Percentiles rank a stretch among this genome's conserved stretches.
Conservation (phyloP, 192 early-diverging fungal species). For the Backusella westeae region DNA sequence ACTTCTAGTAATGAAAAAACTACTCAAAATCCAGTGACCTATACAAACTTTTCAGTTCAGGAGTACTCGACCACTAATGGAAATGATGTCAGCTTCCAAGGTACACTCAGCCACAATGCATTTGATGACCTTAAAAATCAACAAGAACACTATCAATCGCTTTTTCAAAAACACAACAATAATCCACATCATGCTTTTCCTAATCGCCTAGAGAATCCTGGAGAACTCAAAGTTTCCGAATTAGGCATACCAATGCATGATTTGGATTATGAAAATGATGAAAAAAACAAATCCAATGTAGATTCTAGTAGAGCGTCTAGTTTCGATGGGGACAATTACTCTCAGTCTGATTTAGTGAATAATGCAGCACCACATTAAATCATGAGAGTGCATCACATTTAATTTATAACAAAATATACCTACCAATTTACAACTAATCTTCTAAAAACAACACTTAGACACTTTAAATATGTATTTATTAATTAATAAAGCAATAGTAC, state of each 20-base stretch:
- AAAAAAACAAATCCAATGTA: not conserved
- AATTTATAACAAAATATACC: not conserved
- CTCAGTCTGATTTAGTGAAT: not conserved
- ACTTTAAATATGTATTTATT: not conserved
- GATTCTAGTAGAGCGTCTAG: not conserved
- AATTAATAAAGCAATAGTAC: not conserved
- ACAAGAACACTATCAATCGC: slow-evolving; percentile 1
- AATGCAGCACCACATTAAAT: not conserved
- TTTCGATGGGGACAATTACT: not conserved
- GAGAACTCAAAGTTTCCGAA: not conserved
- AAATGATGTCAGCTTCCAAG: slow-evolving; percentile 1
- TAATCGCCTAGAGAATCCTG: not conserved
- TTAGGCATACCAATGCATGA: not conserved
- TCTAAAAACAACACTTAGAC: not conserved
- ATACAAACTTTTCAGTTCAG: not conserved
- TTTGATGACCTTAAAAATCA: slow-evolving; percentile 22
- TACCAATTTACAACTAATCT: not conserved
- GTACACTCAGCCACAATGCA: slow-evolving; percentile 22
- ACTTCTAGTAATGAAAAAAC: not conserved
- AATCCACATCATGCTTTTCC: not conserved
- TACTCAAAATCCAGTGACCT: not conserved
- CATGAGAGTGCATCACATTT: not conserved
- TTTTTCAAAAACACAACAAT: slow-evolving; percentile 5
- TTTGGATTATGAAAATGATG: not conserved
- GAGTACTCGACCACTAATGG: not conserved